phyloP scores from a whole-genome alignment of 2,329 filamentous ascomycete genomes.

The Penicillium aurantiogriseum region DNA sequence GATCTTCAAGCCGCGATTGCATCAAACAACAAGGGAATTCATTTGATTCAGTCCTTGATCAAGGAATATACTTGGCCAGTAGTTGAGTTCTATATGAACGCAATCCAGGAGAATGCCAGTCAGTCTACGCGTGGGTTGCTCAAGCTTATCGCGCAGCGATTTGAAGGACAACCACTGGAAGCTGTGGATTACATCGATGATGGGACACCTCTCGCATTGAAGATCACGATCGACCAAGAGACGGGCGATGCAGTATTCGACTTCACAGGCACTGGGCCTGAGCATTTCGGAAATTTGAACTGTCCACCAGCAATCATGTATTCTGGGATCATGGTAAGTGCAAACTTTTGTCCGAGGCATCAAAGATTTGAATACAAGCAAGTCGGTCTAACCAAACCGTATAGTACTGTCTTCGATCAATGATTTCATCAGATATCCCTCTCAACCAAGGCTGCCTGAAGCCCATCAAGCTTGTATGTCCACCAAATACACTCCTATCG shows the following conservation, averaged over 20 bases:
- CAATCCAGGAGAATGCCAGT: slow-evolving; percentile 10
- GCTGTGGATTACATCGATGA: slow-evolving; percentile 79
- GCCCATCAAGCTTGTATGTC: slow-evolving; percentile 64
- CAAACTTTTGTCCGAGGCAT: not conserved
- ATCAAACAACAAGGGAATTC: slow-evolving; percentile 44
- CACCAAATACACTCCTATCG: slow-evolving; percentile 63
- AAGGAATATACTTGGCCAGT: slow-evolving; percentile 55
- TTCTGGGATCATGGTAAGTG: slow-evolving; percentile 36
- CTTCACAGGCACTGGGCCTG: slow-evolving; percentile 63
- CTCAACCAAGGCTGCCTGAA: slow-evolving; percentile 76
- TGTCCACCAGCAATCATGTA: slow-evolving; percentile 73
- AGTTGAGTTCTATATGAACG: slow-evolving; percentile 11
- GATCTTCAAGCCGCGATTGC: slow-evolving; percentile 49
- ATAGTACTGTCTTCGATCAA: slow-evolving; percentile 59
- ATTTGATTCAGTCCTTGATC: slow-evolving; percentile 37
- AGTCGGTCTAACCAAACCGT: slow-evolving; percentile 12
- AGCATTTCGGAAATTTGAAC: slow-evolving; percentile 60
- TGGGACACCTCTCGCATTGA: slow-evolving; percentile 68
- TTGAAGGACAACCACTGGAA: not conserved
- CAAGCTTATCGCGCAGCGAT: not conserved
- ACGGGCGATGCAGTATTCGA: slow-evolving; percentile 73
- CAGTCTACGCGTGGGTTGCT: slow-evolving; percentile 3
- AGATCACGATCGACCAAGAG: slow-evolving; percentile 65
- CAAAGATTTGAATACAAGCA: not conserved
- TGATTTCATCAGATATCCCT: slow-evolving; percentile 73